Evolutionary conservation across 1,139 yeast species (phyloP).

Genomic region (Meyerozyma sp.): DNA sequence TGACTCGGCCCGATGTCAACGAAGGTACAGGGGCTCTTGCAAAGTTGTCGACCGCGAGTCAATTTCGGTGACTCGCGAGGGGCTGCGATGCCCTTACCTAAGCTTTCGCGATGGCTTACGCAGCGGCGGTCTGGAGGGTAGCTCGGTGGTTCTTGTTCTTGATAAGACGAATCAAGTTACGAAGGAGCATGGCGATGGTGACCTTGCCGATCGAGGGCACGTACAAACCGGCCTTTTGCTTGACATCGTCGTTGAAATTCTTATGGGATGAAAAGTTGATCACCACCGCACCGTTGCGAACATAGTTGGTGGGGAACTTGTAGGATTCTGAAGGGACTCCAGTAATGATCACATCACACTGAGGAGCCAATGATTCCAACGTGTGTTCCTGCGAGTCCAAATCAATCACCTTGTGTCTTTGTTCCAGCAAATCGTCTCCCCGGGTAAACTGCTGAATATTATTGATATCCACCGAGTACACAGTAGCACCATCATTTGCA

Average conservation of each 20-base stretch:
- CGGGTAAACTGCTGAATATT: slow-evolving; percentile 89
- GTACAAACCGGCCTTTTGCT: slow-evolving; percentile 79
- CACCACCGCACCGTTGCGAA: slow-evolving; percentile 84
- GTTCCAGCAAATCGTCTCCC: slow-evolving; percentile 82
- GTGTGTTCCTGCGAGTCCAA: slow-evolving; percentile 38
- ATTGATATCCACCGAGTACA: slow-evolving; percentile 83
- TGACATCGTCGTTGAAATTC: slow-evolving; percentile 77
- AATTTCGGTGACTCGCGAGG: not conserved
- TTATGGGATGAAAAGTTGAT: slow-evolving; percentile 86
- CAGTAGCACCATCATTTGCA: slow-evolving; percentile 97
- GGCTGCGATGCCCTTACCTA: not conserved
- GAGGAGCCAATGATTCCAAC: slow-evolving; percentile 60
- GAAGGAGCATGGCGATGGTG: slow-evolving; percentile 86
- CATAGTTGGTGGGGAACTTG: slow-evolving; percentile 77
- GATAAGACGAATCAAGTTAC: slow-evolving; percentile 78
- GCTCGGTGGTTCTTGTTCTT: slow-evolving; percentile 42
- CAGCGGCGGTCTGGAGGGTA: not conserved
- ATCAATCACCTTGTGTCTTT: slow-evolving; percentile 79
- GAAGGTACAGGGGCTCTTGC: not conserved
- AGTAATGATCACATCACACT: slow-evolving; percentile 88
- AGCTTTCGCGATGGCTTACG: not conserved
- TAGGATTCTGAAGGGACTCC: slow-evolving; percentile 86
- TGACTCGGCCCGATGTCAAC: not conserved
- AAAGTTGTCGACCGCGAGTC: not conserved
- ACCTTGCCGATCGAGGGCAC: slow-evolving; percentile 97